Evolutionary conservation across 495 filamentous ascomycete genomes (phyloP).

Genomic region (Penicillium desertorum): DNA sequence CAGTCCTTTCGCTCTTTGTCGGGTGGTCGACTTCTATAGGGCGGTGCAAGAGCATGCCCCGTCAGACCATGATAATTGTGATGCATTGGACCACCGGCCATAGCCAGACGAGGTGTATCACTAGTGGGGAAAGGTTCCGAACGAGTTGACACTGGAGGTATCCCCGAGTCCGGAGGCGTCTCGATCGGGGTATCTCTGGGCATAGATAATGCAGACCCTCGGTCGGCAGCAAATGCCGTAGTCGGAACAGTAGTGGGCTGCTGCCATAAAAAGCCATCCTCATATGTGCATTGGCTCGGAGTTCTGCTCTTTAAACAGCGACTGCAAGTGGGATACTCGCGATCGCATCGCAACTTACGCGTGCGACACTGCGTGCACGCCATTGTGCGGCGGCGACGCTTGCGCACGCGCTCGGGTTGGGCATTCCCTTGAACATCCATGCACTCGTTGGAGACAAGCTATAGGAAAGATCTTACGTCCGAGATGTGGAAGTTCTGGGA

Average conservation of each 20-base stretch:
- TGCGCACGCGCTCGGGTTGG: slow-evolving; percentile 37
- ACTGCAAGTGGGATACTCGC: slow-evolving; percentile 60
- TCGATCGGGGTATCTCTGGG: slow-evolving; percentile 26
- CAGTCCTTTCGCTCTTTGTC: slow-evolving; percentile 34
- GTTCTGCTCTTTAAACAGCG: slow-evolving; percentile 58
- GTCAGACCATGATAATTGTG: slow-evolving; percentile 12
- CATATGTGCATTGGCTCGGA: slow-evolving; percentile 44
- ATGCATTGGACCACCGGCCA: slow-evolving; percentile 6
- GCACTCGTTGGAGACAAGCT: not conserved
- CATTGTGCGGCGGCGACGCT: slow-evolving; percentile 44
- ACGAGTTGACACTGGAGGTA: slow-evolving; percentile 34
- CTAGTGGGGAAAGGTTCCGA: slow-evolving; percentile 25
- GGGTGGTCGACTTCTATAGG: slow-evolving; percentile 9
- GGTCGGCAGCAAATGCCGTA: slow-evolving; percentile 30
- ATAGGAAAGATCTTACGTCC: slow-evolving; percentile 2
- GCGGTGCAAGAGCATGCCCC: slow-evolving; percentile 17
- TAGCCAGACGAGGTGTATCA: slow-evolving; percentile 5
- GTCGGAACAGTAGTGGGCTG: slow-evolving; percentile 41
- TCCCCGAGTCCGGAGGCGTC: slow-evolving; percentile 39
- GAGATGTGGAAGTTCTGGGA: slow-evolving; percentile 6
- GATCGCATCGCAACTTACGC: slow-evolving; percentile 70
- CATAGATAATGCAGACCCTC: slow-evolving; percentile 25
- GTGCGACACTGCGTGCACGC: slow-evolving; percentile 58
- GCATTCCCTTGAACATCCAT: slow-evolving; percentile 16
- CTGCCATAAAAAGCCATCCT: slow-evolving; percentile 51